Evolutionary conservation across 176 grass and related monocot genomes (phyloP).

Genomic region (Thinopyrum elongatum): DNA sequence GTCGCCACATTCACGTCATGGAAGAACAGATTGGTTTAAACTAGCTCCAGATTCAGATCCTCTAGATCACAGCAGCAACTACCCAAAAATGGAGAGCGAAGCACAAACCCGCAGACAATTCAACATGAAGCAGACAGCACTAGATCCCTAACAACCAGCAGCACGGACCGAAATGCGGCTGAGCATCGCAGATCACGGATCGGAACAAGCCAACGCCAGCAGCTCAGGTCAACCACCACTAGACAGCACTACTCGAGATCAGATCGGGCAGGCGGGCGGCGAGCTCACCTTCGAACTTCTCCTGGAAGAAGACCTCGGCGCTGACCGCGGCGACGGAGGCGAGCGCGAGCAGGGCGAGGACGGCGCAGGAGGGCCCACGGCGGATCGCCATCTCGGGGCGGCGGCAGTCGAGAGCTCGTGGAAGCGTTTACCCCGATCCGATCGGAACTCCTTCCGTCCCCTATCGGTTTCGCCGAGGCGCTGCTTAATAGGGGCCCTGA

Average conservation of each 20-base stretch:
- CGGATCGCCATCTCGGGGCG: constrained; percentile 56
- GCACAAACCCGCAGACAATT: neutral
- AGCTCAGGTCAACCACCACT: neutral
- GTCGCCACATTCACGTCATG: neutral
- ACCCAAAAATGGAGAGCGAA: neutral
- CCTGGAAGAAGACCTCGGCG: constrained; percentile 85
- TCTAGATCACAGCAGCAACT: neutral
- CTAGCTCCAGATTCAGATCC: neutral
- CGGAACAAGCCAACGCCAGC: neutral
- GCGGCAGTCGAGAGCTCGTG: neutral
- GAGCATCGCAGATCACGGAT: constrained; percentile 15
- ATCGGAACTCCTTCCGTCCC: neutral
- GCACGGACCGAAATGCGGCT: neutral
- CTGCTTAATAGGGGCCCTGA: neutral
- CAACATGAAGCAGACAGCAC: neutral
- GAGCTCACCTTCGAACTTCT: constrained; percentile 84
- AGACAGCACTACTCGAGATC: neutral
- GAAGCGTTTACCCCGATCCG: constrained; percentile 21
- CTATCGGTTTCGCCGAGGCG: constrained; percentile 4
- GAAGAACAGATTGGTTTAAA: neutral
- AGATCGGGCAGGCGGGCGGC: neutral
- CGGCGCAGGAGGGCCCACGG: constrained; percentile 14
- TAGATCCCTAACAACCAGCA: neutral
- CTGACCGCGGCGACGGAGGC: constrained; percentile 42
- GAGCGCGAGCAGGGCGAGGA: constrained; percentile 45